Conservation (phyloP, 352 stramenopile genomes). For the Phytophthora multivora region DNA sequence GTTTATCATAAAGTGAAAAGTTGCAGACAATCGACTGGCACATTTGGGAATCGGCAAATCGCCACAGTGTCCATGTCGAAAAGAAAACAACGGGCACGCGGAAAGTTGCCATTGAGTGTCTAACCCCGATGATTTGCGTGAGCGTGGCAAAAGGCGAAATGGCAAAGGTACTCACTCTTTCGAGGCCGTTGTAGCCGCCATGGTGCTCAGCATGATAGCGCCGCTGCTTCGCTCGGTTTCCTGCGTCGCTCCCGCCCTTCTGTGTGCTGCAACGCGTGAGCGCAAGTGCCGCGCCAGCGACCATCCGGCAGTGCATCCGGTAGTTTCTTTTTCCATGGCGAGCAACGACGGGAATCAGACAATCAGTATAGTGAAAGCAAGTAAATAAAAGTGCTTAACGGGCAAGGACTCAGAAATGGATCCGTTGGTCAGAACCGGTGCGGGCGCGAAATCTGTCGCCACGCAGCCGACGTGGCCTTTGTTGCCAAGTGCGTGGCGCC, state of each 20-base stretch:
- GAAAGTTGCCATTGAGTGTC: constrained; percentile 9
- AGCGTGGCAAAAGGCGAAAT: constrained; percentile 7
- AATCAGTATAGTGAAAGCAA: constrained; percentile 16
- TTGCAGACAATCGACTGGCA: not conserved
- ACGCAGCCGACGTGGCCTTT: constrained; percentile 4
- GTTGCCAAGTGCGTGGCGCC: not conserved
- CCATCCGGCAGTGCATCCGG: constrained; percentile 3
- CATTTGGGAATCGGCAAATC: constrained; percentile 19
- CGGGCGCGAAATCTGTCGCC: constrained; percentile 2
- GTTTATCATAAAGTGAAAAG: not conserved
- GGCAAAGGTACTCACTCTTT: constrained; percentile 27
- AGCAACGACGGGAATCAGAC: constrained; percentile 12
- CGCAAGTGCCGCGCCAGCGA: not conserved
- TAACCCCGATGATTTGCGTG: constrained; percentile 4
- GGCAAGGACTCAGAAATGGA: constrained; percentile 13
- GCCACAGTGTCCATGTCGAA: constrained; percentile 14
- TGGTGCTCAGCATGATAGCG: constrained; percentile 18
- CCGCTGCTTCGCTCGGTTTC: not conserved
- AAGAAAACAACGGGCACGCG: constrained; percentile 3
- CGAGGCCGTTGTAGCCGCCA: constrained; percentile 13
- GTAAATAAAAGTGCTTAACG: constrained; percentile 2
- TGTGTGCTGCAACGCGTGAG: constrained; percentile 2
- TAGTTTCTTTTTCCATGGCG: constrained; percentile 6
- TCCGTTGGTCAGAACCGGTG: constrained; percentile 16
- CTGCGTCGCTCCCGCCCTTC: not conserved